phyloP scores from a whole-genome alignment of 108 stramenopile genomes.

The Cyclotella distinguenda region DNA sequence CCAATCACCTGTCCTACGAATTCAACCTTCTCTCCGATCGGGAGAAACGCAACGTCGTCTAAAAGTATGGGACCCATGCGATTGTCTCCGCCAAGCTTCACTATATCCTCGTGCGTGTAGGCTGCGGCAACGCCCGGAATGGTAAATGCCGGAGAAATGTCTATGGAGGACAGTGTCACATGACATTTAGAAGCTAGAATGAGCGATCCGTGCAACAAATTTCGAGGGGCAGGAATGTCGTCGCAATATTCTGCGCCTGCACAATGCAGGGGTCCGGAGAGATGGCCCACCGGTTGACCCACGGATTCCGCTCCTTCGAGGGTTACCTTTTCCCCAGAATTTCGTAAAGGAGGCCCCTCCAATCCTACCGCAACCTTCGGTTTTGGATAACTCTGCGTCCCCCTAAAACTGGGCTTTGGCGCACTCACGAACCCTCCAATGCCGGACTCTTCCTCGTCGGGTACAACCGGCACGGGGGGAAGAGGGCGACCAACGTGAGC shows the following conservation, averaged over 20 bases:
- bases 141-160: slow-evolving; percentile 56
- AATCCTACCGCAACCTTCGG: slow-evolving; percentile 71
- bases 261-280: slow-evolving; percentile 84
- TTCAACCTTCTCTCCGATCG: slow-evolving; percentile 64
- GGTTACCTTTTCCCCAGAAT: slow-evolving; percentile 5
- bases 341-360: slow-evolving; percentile 53
- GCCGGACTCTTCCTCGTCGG: slow-evolving; percentile 54
- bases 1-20: slow-evolving; percentile 86
- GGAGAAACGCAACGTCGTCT: slow-evolving; percentile 83
- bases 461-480: slow-evolving; percentile 48
- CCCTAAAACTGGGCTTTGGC: slow-evolving; percentile 74
- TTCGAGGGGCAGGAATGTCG: slow-evolving; percentile 83
- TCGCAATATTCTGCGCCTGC: slow-evolving; percentile 90
- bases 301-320: slow-evolving; percentile 39
- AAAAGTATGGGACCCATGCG: slow-evolving; percentile 75
- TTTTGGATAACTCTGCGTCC: slow-evolving; percentile 78
- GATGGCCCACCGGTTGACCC: slow-evolving; percentile 77
- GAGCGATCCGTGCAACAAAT: slow-evolving; percentile 80
- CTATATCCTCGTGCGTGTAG: slow-evolving; percentile 72
- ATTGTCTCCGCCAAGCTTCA: slow-evolving; percentile 74
- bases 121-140: slow-evolving; percentile 83
- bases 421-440: slow-evolving; percentile 67
- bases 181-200: slow-evolving; percentile 76
- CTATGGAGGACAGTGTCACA: slow-evolving; percentile 61
- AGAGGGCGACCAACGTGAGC: slow-evolving; percentile 22